A percentile compares a stretch with the other conserved stretches of the same genome.
phyloP scores from a whole-genome alignment of 2,329 filamentous ascomycete species.

The Cytospora schulzeri region DNA sequence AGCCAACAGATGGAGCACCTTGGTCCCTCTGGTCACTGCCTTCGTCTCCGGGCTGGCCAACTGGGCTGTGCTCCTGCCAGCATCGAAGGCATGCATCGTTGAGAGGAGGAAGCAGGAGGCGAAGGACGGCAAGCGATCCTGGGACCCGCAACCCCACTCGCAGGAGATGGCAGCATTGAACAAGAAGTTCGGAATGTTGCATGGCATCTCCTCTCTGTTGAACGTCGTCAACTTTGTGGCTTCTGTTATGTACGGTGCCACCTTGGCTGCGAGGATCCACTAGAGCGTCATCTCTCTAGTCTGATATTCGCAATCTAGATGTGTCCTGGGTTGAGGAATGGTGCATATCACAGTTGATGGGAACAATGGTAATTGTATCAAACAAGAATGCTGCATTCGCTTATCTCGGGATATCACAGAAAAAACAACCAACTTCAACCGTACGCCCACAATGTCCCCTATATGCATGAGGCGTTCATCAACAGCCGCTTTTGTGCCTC shows the following conservation, averaged over 20 bases:
- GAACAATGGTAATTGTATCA: too few relatives aligned
- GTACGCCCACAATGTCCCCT: not conserved
- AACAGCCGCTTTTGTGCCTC: too few relatives aligned
- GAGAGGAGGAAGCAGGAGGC: constrained; percentile 82
- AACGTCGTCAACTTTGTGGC: constrained; percentile 73
- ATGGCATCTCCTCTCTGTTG: constrained; percentile 78
- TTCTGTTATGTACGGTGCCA: constrained; percentile 76
- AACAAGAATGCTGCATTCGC: constrained; percentile 6
- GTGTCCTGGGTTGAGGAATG: not conserved
- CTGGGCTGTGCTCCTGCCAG: constrained; percentile 69
- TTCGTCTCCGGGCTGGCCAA: constrained; percentile 74
- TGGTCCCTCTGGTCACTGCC: constrained; percentile 70
- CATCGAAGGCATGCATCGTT: constrained; percentile 73
- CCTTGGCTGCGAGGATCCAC: constrained; percentile 65
- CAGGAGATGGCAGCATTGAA: constrained; percentile 82
- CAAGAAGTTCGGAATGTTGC: constrained; percentile 75
- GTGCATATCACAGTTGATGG: not conserved
- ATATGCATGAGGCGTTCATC: not conserved
- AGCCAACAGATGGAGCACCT: constrained; percentile 63
- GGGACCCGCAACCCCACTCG: constrained; percentile 77
- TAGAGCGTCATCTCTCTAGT: constrained; percentile 34
- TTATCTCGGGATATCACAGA: constrained; percentile 11
- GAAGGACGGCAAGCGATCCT: constrained; percentile 85
- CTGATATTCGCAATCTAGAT: not conserved
- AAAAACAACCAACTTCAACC: not conserved